phyloP scores from a whole-genome alignment of 208 protist species.

The Trypanosoma boissoni region DNA sequence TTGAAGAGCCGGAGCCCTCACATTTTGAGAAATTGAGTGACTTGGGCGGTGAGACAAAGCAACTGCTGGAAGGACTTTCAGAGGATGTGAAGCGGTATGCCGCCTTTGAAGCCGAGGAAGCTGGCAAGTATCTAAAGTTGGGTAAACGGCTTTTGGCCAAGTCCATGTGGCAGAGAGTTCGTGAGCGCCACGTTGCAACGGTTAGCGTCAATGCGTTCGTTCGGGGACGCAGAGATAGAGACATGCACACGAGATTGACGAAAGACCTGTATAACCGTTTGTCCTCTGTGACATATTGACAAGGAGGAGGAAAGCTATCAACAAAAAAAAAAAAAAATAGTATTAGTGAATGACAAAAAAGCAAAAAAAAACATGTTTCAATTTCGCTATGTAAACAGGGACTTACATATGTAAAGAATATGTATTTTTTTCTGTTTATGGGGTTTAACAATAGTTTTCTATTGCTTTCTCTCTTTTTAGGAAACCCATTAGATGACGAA shows the following conservation, averaged over 20 bases:
- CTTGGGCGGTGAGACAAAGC: slow-evolving; percentile 50
- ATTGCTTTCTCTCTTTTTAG: no score
- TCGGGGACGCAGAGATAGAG: slow-evolving; percentile 31
- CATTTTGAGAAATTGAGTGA: slow-evolving; percentile 26
- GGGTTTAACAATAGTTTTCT: no score
- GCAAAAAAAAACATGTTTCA: no score
- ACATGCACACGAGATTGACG: slow-evolving; percentile 9
- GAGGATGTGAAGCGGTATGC: slow-evolving; percentile 47
- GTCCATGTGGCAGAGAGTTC: slow-evolving; percentile 61
- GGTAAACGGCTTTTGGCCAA: slow-evolving; percentile 45
- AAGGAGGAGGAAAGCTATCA: no score
- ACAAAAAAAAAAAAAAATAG: no score
- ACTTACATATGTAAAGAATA: no score
- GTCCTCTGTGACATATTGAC: background rate
- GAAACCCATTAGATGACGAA: no score
- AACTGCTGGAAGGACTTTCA: slow-evolving; percentile 50
- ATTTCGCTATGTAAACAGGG: no score
- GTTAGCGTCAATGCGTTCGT: slow-evolving; percentile 63
- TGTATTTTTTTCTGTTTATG: no score
- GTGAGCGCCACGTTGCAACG: slow-evolving; percentile 55
- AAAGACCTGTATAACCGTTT: slow-evolving; percentile 18
- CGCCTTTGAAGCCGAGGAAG: slow-evolving; percentile 14
- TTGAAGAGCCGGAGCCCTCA: slow-evolving; percentile 32
- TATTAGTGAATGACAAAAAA: no score
- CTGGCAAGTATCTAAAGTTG: slow-evolving; percentile 43